Base-by-base conservation (phyloP, 192 early-diverging fungal species). In the Diversispora epigaea region DNA sequence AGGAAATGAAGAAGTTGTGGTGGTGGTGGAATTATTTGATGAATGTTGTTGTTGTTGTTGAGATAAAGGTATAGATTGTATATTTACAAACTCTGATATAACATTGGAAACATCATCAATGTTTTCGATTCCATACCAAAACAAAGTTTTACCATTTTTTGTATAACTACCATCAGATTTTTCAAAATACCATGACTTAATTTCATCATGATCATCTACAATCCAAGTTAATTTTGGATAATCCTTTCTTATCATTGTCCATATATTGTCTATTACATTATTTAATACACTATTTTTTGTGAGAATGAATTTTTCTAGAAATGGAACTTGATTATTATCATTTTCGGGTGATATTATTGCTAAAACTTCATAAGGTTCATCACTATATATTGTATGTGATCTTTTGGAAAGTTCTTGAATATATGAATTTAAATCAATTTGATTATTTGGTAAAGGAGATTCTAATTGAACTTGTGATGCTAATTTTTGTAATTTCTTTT, bases 181-280 rank as follows among this genome's bases (percentile, higher is more conserved):
- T 76, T 98, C 94, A 87, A 98, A 99, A 81, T 94, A 95, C 96
- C 95, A 99, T n/a, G 89, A 83, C 68, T 91, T 89, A 78, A 92
- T 91, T 61, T 88, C 80, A 79, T 96, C 93, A 69, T 85, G 84
- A 62, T 90, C 87, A 49, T 89, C 84, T 14, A 93, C 89, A 19
- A 88, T 81, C 98, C 98, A 99, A 67, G 88, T 88, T 65, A 99
- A 86, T 41, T 81, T 81, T 44, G 89, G 79, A 75, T 95, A 89
- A 77, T 99, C 96, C 67, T 92, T 93, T 45, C 85, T 84, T 66
- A 99, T 90, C 41, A 93, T 85, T 57, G 88, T 88, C 96, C 96
- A 99, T 10, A 96, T 84, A 77, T 97, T 98, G 70, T 99, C 98
- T 7, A 93, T 94, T 25, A 99, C 96, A 77, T 97, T 97, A 80